Percentiles rank a stretch among this genome's conserved stretches.
These are phyloP conservation scores for Exsudoporus floridanus DNA, from an alignment of 1,284 basidiomycete genomes.

Conservation along the genomic window DNA sequence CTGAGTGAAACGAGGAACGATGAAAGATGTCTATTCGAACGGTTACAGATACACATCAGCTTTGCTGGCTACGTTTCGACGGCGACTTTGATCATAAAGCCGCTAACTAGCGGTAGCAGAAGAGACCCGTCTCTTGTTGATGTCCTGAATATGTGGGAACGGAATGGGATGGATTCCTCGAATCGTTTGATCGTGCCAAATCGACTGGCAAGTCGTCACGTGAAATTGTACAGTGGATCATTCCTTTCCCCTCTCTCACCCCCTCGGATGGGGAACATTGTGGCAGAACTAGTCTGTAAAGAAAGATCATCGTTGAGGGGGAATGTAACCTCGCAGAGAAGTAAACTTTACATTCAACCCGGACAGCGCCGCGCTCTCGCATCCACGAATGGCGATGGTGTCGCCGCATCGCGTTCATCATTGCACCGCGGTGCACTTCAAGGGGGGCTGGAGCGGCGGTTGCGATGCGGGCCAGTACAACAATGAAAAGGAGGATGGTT, in stretches of 20 bases:
- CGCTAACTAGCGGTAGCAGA: neutral
- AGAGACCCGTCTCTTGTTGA: neutral
- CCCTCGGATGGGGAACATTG: neutral
- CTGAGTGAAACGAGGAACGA: neutral
- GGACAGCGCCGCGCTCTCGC: neutral
- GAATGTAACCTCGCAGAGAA: neutral
- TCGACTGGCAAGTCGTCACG: neutral
- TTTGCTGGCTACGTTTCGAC: neutral
- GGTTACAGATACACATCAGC: neutral
- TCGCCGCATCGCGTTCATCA: neutral
- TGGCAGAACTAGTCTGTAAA: neutral
- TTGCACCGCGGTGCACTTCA: neutral
- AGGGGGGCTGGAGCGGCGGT: conserved; percentile 3
- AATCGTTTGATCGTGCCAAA: neutral
- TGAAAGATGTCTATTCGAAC: neutral
- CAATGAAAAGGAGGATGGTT: conserved; percentile 4
- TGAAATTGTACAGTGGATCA: neutral
- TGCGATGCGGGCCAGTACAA: neutral
- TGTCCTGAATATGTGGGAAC: neutral
- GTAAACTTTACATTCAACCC: neutral
- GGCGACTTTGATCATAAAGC: neutral
- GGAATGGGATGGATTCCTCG: neutral
- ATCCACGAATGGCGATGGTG: neutral
- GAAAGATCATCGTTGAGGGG: neutral
- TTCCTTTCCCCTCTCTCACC: neutral